Evolutionary conservation across 441 rosid genomes (phyloP).

Genomic region (Dalechampia spathulata): DNA sequence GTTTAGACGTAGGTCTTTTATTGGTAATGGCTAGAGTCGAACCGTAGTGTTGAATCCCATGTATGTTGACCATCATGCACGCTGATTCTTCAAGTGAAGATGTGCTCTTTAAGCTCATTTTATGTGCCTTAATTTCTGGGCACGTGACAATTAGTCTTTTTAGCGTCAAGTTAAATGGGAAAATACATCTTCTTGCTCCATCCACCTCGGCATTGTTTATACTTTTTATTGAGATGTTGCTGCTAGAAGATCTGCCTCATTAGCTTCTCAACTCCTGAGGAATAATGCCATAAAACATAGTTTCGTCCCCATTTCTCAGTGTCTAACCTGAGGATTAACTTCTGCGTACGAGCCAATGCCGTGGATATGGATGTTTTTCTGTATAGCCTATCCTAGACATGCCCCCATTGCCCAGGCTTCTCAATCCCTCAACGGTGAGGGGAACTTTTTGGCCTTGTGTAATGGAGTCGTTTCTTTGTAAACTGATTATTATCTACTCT

Average conservation of each 20-base stretch:
- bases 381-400: too few relatives aligned
- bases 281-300: too few relatives aligned
- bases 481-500: conserved; percentile 2
- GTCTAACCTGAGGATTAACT: too few relatives aligned
- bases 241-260: conserved; percentile 4
- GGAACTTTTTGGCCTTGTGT: conserved; percentile 1
- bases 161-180: conserved; percentile 14
- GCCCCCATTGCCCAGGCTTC: conserved; percentile 9
- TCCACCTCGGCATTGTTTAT: conserved; percentile 9
- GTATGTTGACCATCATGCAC: conserved; percentile 13
- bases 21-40: conserved; percentile 15
- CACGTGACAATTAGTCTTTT: conserved; percentile 10
- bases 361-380: too few relatives aligned
- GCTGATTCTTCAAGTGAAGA: conserved; percentile 7
- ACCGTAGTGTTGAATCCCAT: conserved; percentile 10
- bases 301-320: too few relatives aligned
- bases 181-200: conserved; percentile 15
- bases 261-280: neutral
- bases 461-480: neutral
- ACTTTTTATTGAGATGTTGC: conserved; percentile 9
- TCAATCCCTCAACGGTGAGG: too few relatives aligned
- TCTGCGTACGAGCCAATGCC: too few relatives aligned
- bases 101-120: conserved; percentile 15
- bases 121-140: too few relatives aligned
- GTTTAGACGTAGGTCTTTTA: too few relatives aligned